phyloP scores from a whole-genome alignment of 1,284 basidiomycete genomes.

The Trichosporon sp. region DNA sequence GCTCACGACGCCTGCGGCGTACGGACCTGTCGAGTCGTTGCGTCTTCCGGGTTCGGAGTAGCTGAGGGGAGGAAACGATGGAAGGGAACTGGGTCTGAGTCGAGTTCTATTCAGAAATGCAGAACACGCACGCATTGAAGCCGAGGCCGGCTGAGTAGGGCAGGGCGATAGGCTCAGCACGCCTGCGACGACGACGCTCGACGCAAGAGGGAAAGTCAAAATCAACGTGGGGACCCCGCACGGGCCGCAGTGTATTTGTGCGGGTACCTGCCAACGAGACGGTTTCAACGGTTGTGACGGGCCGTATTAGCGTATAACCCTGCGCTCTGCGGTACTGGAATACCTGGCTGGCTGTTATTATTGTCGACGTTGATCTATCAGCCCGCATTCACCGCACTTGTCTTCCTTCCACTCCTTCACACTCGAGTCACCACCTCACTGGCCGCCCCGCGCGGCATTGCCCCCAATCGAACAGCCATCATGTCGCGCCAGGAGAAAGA shows the following conservation, averaged over 20 bases:
- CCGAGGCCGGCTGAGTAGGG: neutral
- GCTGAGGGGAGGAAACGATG: neutral
- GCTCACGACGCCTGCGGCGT: neutral
- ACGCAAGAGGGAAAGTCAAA: neutral
- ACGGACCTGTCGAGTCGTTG: neutral
- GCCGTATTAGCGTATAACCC: neutral
- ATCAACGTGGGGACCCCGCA: constrained; percentile 17
- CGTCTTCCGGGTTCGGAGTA: neutral
- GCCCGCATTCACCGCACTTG: neutral
- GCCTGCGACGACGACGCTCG: neutral
- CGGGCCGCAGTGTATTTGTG: constrained; percentile 12
- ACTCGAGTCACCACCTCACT: neutral
- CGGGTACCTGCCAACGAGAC: constrained; percentile 19
- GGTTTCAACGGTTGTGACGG: constrained; percentile 6
- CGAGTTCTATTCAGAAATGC: neutral
- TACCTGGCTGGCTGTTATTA: neutral
- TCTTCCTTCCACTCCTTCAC: neutral
- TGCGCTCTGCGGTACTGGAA: neutral
- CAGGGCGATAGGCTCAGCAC: neutral
- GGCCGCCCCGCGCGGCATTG: constrained; percentile 13
- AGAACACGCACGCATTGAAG: neutral
- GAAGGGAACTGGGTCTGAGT: neutral
- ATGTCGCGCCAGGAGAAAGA: constrained; percentile 49
- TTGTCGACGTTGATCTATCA: constrained; percentile 16
- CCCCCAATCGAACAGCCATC: neutral